A percentile compares a stretch with the other conserved stretches of the same genome.
Evolutionary conservation across 345 rosid genomes (phyloP).

Genomic region (Isatis tinctoria): DNA sequence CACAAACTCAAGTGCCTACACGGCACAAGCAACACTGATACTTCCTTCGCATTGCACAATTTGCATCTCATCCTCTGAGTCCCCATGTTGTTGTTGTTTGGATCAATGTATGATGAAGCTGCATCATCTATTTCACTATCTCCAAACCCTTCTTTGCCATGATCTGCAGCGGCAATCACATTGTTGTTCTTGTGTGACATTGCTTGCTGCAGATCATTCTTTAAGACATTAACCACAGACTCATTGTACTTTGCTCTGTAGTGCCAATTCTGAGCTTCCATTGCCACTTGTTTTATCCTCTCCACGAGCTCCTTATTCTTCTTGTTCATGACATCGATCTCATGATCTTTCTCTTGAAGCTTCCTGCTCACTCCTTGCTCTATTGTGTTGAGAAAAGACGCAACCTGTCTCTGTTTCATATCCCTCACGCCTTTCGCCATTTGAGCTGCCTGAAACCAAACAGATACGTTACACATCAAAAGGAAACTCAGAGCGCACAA

Average conservation of each 20-base stretch:
- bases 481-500: not conserved
- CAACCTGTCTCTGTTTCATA: constrained; percentile 48
- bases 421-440: constrained; percentile 53
- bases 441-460: constrained; percentile 48
- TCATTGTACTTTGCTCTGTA: constrained; percentile 66
- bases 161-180: constrained; percentile 29
- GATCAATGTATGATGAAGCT: constrained; percentile 45
- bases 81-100: constrained; percentile 25
- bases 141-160: constrained; percentile 68
- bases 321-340: constrained; percentile 53
- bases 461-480: constrained; percentile 4
- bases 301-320: constrained; percentile 64
- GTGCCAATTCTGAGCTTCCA: constrained; percentile 68
- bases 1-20: constrained; percentile 72
- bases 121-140: constrained; percentile 68
- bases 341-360: constrained; percentile 58
- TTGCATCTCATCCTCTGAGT: constrained; percentile 42
- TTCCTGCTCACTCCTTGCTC: constrained; percentile 57
- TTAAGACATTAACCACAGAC: constrained; percentile 54
- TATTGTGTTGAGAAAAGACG: constrained; percentile 46
- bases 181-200: constrained; percentile 39
- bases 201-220: constrained; percentile 61
- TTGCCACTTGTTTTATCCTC: constrained; percentile 48
- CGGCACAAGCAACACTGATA: constrained; percentile 53
- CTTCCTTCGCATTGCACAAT: constrained; percentile 51